Evolutionary conservation across 1,139 yeast genomes (phyloP).

Genomic region (Yamadazyma atmosphaerica): DNA sequence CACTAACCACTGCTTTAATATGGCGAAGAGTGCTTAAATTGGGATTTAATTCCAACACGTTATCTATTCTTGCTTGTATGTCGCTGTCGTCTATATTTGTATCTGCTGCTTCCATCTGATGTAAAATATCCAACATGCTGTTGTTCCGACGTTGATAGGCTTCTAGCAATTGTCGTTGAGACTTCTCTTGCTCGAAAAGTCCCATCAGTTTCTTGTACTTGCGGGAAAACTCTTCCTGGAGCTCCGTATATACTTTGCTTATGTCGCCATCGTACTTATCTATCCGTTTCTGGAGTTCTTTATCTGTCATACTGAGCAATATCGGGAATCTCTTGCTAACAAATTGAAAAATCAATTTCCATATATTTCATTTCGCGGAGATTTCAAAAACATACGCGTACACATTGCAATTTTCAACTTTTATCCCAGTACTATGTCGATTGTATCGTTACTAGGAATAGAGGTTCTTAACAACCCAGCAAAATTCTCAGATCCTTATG

Average conservation of each 20-base stretch:
- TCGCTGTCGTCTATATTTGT: constrained; percentile 15
- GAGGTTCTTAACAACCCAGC: constrained; percentile 96
- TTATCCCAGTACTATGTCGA: too few relatives aligned
- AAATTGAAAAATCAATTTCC: too few relatives aligned
- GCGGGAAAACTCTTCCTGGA: constrained; percentile 14
- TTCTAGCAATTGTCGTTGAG: constrained; percentile 35
- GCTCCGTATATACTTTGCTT: constrained; percentile 10
- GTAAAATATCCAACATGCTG: constrained; percentile 34
- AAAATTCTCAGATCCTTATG: constrained; percentile 87
- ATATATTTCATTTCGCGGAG: too few relatives aligned
- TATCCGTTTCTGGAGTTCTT: constrained; percentile 12
- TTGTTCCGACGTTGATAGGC: constrained; percentile 41
- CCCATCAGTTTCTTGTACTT: constrained; percentile 13
- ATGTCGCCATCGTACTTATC: constrained; percentile 15
- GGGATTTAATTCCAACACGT: constrained; percentile 24
- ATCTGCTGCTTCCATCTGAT: constrained; percentile 22
- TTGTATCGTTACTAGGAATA: constrained; percentile 88
- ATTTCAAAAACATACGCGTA: background rate
- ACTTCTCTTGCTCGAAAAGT: constrained; percentile 31
- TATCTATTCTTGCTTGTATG: constrained; percentile 21
- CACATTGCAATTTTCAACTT: too few relatives aligned
- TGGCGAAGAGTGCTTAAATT: constrained; percentile 18
- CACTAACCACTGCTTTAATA: constrained; percentile 3
- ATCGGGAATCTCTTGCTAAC: background rate
- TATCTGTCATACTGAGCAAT: constrained; percentile 2